Evolutionary conservation across 257 asterid species (phyloP).

Genomic region (Solanum clarkiae): DNA sequence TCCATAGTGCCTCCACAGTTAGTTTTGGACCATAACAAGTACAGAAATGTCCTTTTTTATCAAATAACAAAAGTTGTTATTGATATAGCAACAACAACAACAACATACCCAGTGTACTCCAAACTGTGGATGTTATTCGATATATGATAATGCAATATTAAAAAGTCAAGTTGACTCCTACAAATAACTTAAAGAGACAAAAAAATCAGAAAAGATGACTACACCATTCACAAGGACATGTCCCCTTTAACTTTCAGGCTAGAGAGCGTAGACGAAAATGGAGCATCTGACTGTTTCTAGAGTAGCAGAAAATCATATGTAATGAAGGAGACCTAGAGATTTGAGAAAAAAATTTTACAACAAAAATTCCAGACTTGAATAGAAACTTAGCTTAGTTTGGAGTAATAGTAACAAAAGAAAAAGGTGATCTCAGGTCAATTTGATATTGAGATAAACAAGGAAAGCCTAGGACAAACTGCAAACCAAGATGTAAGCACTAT

Average conservation of each 20-base stretch:
- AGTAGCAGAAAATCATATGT: neutral
- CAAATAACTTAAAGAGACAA: neutral
- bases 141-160: neutral
- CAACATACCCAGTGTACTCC: too few relatives aligned
- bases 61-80: neutral
- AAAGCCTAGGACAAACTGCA: neutral
- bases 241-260: neutral
- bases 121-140: too few relatives aligned
- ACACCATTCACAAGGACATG: neutral
- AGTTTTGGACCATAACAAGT: neutral
- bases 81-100: neutral
- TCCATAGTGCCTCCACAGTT: neutral
- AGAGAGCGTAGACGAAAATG: neutral
- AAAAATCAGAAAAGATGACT: too few relatives aligned
- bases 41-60: neutral
- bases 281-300: neutral
- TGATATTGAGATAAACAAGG: neutral
- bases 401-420: neutral
- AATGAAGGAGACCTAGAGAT: neutral
- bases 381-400: neutral
- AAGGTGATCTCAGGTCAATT: neutral
- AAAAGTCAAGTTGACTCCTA: neutral
- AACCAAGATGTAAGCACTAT: neutral
- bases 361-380: neutral
- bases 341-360: neutral